Evolutionary conservation across 331 rosid genomes (phyloP).

Genomic region (Malus hybrid): DNA sequence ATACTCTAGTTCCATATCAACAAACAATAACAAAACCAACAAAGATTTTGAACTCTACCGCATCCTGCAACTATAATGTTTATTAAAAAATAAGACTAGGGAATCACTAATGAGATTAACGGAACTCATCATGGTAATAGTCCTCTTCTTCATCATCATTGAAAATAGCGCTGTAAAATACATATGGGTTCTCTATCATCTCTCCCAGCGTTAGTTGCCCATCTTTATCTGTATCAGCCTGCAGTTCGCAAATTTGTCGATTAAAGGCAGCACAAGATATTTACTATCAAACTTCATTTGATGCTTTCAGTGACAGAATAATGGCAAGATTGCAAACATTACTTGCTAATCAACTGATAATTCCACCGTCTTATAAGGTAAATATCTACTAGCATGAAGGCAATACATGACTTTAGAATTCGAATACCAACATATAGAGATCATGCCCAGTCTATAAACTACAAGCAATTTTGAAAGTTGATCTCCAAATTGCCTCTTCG

Average conservation of each 20-base stretch:
- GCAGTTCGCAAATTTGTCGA: constrained; percentile 14
- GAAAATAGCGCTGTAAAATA: constrained; percentile 89
- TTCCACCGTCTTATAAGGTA: background rate
- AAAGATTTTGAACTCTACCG: background rate
- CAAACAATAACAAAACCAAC: background rate
- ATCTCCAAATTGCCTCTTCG: background rate
- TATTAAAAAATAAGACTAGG: background rate
- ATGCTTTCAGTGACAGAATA: background rate
- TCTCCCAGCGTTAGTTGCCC: constrained; percentile 73
- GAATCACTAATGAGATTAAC: constrained; percentile 26
- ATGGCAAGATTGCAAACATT: no score
- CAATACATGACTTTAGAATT: background rate
- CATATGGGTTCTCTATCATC: constrained; percentile 94
- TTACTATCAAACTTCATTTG: background rate
- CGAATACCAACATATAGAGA: background rate
- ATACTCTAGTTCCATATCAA: background rate
- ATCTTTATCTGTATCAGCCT: constrained; percentile 87
- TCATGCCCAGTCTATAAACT: background rate
- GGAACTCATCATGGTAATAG: constrained; percentile 81
- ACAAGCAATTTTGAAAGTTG: background rate
- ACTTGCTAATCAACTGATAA: background rate
- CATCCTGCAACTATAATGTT: background rate
- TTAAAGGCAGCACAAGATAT: background rate
- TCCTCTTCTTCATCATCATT: constrained; percentile 79
- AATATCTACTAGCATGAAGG: background rate